Evolutionary conservation across 306 rosid species (phyloP).

Genomic region (Inga laurina): DNA sequence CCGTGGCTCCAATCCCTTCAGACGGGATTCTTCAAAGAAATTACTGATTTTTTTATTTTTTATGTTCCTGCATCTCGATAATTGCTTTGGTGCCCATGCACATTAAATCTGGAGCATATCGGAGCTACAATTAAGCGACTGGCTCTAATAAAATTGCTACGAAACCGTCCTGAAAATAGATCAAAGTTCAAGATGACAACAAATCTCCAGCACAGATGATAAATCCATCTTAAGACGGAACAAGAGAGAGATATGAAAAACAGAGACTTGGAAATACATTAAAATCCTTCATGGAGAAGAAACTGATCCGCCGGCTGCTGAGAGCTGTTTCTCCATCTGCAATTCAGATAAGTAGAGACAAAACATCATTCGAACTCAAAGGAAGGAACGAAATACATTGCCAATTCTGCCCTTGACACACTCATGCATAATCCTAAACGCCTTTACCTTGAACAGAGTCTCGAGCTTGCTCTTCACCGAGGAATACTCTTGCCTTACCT

Average conservation of each 20-base stretch:
- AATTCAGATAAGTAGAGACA: conserved; percentile 27
- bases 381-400: not conserved
- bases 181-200: not conserved
- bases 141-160: not conserved
- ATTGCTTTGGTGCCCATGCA: not conserved
- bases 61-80: too few relatives aligned
- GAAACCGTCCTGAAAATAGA: not conserved
- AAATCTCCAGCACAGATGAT: not conserved
- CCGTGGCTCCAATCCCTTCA: too few relatives aligned
- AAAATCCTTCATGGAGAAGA: not conserved
- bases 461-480: conserved; percentile 68
- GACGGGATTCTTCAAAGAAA: too few relatives aligned
- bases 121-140: not conserved
- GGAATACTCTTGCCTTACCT: conserved; percentile 60
- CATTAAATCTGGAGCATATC: not conserved
- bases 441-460: conserved; percentile 69
- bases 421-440: not conserved
- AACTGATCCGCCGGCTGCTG: conserved; percentile 32
- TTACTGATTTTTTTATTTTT: too few relatives aligned
- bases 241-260: not conserved
- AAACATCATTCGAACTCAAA: not conserved
- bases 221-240: not conserved
- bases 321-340: conserved; percentile 61
- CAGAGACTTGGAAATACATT: not conserved
- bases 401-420: not conserved